Evolutionary conservation across 163 green algal species (phyloP).

Genomic region (Chlamydomonas reinhardtii): DNA sequence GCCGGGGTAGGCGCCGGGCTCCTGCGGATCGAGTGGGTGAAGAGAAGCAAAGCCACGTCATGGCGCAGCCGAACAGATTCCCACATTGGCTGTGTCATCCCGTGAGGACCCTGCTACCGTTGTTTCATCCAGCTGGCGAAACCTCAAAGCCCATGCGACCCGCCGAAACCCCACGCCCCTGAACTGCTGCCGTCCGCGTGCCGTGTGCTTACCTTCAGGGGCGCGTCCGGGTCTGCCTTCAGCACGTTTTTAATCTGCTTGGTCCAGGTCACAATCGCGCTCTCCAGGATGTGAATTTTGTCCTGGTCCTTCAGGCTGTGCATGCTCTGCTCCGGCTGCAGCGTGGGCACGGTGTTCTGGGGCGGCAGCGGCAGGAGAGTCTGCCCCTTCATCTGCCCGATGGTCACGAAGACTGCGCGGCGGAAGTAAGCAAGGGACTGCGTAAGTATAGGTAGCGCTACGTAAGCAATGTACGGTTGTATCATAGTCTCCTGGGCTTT

Average conservation of each 20-base stretch:
- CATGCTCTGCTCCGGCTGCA: slow-evolving; percentile 35
- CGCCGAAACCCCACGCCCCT: too few species aligned
- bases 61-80: too few species aligned
- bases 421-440: too few species aligned
- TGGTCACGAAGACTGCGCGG: slow-evolving; percentile 80
- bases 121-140: too few species aligned
- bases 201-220: slow-evolving; percentile 65
- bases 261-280: slow-evolving; percentile 87
- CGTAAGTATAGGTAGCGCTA: too few species aligned
- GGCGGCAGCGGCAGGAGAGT: slow-evolving; percentile 88
- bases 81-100: too few species aligned
- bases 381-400: slow-evolving; percentile 90
- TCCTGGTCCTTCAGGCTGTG: slow-evolving; percentile 76
- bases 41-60: too few species aligned
- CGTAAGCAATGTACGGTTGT: too few species aligned
- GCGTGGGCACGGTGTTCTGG: slow-evolving; percentile 50
- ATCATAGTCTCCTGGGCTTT: too few species aligned
- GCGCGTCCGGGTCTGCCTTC: slow-evolving; percentile 80
- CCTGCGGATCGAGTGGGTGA: slow-evolving; percentile 46
- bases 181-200: too few species aligned
- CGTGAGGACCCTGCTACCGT: too few species aligned
- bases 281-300: slow-evolving; percentile 86
- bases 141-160: too few species aligned
- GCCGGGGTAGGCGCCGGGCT: slow-evolving; percentile 68
- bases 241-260: slow-evolving; percentile 93